phyloP scores from a whole-genome alignment of 257 asterid species.

The Gentiana straminea region DNA sequence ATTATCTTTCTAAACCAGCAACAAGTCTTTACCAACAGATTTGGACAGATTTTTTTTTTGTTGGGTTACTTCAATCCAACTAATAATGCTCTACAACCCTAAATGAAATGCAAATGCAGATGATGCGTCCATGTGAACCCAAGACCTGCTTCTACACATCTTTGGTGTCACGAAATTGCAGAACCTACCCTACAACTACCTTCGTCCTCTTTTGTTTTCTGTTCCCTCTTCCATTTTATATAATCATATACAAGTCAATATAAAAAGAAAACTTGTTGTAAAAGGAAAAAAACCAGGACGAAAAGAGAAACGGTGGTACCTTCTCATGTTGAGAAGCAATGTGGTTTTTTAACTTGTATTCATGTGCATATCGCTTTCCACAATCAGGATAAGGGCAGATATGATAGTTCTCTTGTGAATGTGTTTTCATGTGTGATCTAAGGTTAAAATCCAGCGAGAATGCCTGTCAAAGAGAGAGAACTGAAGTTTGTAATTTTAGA shows the following conservation, averaged over 20 bases:
- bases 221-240: neutral
- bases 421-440: constrained; percentile 97
- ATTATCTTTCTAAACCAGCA: no score
- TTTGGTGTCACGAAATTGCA: no score
- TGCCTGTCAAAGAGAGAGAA: constrained; percentile 46
- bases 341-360: constrained; percentile 94
- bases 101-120: no score
- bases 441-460: constrained; percentile 95
- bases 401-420: constrained; percentile 97
- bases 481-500: constrained; percentile 2
- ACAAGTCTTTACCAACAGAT: no score
- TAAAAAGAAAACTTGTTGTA: neutral
- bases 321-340: constrained; percentile 72
- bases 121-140: no score
- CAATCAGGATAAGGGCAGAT: constrained; percentile 91
- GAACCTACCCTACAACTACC: no score
- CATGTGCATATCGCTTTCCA: constrained; percentile 97
- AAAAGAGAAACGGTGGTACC: constrained; percentile 28
- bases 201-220: no score
- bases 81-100: no score
- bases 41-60: no score
- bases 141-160: no score
- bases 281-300: constrained; percentile 1
- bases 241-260: neutral
- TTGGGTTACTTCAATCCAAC: no score